Evolutionary conservation across 2,329 filamentous ascomycete species (phyloP), one percentile per base, ranked within the genome.

Genomic region (Magnaporthiopsis incrustans): DNA sequence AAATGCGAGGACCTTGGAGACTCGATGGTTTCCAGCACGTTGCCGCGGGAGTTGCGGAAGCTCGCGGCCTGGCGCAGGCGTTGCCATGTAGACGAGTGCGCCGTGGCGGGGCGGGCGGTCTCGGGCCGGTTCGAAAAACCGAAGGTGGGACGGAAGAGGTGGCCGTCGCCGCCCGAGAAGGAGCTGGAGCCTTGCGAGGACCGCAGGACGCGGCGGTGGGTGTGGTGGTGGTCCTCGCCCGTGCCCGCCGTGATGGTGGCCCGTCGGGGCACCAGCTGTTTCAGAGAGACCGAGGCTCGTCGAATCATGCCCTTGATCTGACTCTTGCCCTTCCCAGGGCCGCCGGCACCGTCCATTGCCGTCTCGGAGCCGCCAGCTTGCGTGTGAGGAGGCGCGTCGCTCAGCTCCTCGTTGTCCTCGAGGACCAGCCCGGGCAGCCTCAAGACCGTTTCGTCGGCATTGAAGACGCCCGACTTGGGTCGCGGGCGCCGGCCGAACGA

Each of bases 271-370:
- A 83, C 80, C 38, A 85, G 79, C 38, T 81, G 74, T 61, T 76
- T 81, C 62, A 86, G 70, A 11, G 82, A 83, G 63, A 84, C 69
- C 3, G 84, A 86, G 0, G 84, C 84, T 12, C 84, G 77, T 30
- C 83, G 80, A 61, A 86, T 76, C 67, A 81, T 82, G 60, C 80
- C 78, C 70, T 80, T 83, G 64, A 86, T 71, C 60, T 65, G 67
- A 59, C 61, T 70, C 66, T 66, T 73, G 69, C 65, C 70, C 68
- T 61, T 73, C 66, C 57, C 67, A 67, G 60, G 26, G 15, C 38
- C 59, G 32, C 70, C 69, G 4, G 38, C 38, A 8, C 38, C 44
- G 18, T 53, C 44, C 44, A 53, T 53, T 25, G 4, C 18, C 18
- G 22, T 22, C 18, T 53, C 44, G 11, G 44, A 53, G 65, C 56